These are phyloP conservation scores for Gossypium australe DNA, from an alignment of 345 rosid species.

Conservation along the genomic window DNA sequence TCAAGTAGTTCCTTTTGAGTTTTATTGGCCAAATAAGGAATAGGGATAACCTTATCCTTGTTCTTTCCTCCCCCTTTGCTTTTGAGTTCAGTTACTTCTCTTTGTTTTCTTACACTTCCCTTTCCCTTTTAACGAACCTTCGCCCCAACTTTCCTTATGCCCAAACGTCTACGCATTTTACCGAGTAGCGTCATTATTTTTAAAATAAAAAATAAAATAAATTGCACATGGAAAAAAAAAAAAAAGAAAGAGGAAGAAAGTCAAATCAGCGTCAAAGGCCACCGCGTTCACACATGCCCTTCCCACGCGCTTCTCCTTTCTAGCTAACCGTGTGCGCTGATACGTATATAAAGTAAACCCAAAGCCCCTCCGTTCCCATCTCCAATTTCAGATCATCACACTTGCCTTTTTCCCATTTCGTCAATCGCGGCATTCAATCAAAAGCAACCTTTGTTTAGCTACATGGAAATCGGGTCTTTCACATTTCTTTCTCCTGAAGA, in stretches of 20 bases:
- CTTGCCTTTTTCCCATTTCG: background rate
- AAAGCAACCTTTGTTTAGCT: background rate
- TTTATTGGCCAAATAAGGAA: background rate
- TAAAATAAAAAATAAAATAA: background rate
- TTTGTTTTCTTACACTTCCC: background rate
- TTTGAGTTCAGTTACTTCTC: background rate
- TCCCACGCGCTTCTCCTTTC: conserved; percentile 6
- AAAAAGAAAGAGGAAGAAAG: background rate
- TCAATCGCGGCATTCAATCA: background rate
- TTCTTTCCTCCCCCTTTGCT: too few species aligned
- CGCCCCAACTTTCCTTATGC: background rate
- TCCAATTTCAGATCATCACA: background rate
- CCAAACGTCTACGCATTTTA: background rate
- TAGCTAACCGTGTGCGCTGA: background rate
- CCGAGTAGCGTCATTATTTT: background rate
- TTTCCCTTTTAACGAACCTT: background rate
- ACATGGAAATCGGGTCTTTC: conserved; percentile 7
- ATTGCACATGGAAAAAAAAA: background rate
- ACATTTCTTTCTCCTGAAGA: conserved; percentile 11
- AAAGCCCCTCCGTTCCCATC: background rate
- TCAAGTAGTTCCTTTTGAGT: background rate
- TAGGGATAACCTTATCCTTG: background rate
- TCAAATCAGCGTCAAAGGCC: conserved; percentile 6
- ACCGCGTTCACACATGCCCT: conserved; percentile 4
- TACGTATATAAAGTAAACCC: background rate